Conservation (phyloP, 2,329 filamentous ascomycete species). For the Endoconidiophora laricicola region DNA sequence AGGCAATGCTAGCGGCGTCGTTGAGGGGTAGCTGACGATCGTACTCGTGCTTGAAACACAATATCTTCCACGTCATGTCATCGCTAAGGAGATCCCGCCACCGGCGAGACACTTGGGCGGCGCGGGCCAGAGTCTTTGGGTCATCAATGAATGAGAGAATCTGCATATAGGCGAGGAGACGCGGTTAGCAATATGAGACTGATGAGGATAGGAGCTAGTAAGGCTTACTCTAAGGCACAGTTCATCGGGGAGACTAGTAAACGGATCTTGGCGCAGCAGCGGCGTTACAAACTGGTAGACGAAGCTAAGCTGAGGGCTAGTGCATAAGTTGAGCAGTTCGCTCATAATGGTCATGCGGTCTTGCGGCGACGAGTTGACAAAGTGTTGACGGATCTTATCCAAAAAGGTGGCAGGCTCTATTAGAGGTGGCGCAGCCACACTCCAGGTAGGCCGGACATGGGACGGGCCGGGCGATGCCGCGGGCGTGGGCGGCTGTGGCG, state of each 20-base stretch:
- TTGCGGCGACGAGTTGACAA: conserved; percentile 57
- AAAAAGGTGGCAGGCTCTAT: conserved; percentile 62
- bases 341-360: conserved; percentile 70
- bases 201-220: background rate
- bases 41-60: conserved; percentile 93
- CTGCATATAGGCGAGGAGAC: conserved; percentile 26
- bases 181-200: conserved; percentile 2
- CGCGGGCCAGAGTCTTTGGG: conserved; percentile 78
- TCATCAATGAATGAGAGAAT: conserved; percentile 96
- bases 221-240: conserved; percentile 60
- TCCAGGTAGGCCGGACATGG: conserved; percentile 49
- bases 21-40: conserved; percentile 39
- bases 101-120: conserved; percentile 86
- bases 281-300: conserved; percentile 93
- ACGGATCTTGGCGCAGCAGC: conserved; percentile 87
- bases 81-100: conserved; percentile 91
- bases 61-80: conserved; percentile 94
- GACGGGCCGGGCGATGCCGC: conserved; percentile 48
- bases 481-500: conserved; percentile 47
- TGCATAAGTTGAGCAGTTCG: conserved; percentile 83
- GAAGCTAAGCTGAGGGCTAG: conserved; percentile 87
- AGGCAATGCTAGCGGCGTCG: background rate
- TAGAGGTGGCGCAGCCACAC: conserved; percentile 40
- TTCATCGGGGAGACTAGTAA: conserved; percentile 81
- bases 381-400: conserved; percentile 62